Conservation (phyloP, 805 yeast genomes). For the Priceomyces medius region DNA sequence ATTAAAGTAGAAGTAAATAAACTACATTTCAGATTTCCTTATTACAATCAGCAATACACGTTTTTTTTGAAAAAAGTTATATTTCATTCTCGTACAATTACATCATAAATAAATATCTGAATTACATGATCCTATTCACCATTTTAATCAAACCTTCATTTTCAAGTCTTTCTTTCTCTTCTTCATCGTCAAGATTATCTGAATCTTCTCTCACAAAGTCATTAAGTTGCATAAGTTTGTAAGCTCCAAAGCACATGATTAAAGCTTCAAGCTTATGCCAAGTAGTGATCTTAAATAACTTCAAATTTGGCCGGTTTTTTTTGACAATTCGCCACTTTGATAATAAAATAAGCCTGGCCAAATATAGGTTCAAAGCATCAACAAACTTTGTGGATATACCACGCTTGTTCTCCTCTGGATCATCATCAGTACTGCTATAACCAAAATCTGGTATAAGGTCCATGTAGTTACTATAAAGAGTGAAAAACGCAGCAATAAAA, state of each 20-base stretch:
- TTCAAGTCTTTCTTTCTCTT: conserved; percentile 11
- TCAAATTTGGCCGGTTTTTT: conserved; percentile 38
- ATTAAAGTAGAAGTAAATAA: conserved; percentile 23
- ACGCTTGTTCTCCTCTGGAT: conserved; percentile 14
- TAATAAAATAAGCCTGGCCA: conserved; percentile 32
- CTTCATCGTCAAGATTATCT: conserved; percentile 9
- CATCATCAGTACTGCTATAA: conserved; percentile 10
- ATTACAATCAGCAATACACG: not conserved
- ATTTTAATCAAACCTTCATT: conserved; percentile 16
- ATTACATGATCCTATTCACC: conserved; percentile 22
- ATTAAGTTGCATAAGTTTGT: conserved; percentile 37
- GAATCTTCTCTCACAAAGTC: conserved; percentile 25
- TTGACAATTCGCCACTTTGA: conserved; percentile 43
- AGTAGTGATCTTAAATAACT: conserved; percentile 19
- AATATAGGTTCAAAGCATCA: conserved; percentile 30
- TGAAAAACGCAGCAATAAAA: conserved; percentile 28
- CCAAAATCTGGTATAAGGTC: conserved; percentile 21
- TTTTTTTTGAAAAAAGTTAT: too few relatives aligned
- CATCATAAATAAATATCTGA: not conserved
- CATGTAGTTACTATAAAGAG: conserved; percentile 23
- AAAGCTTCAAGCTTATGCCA: conserved; percentile 36
- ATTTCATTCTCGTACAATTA: not conserved
- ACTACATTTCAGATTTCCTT: not conserved
- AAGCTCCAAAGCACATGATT: conserved; percentile 35
- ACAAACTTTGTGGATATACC: conserved; percentile 24